Evolutionary conservation across 2,329 filamentous ascomycete species (phyloP), one percentile per base, ranked within the genome.

Genomic region (Xylariales sp.): DNA sequence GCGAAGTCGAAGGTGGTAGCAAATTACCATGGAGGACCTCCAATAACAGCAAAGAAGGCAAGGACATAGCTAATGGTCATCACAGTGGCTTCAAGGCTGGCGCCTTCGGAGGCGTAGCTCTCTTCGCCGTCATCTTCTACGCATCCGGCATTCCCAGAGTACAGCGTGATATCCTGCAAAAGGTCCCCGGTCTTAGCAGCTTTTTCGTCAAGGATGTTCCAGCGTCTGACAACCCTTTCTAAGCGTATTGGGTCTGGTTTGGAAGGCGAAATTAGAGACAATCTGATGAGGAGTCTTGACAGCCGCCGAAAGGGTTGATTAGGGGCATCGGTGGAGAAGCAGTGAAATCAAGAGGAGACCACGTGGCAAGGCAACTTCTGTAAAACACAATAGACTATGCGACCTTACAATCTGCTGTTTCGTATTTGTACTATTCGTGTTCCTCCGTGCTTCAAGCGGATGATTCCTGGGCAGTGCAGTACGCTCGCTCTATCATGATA

Each of bases 131-230:
- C 48, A 70, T 82, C 53, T 78, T 76, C 70, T 79, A 68, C 59
- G 68, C 74, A 50, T 81, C 78, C 29, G 79, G 80, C 51, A 73
- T 84, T 36, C 80, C 80, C 50, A 71, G 69, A 59, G 66, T 84
- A 50, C 67, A 78, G 61, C 59, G 57, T 35, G 80, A 84, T 54
- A 68, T 84, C 49, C 71, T 84, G 16, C 48, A 80, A 75, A 76
- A 78, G 61, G 48, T 82, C 15, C 79, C 79, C 50, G 46, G 76
- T 51, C 49, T 82, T 45, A 70, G 70, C 49, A 47, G 54, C 36
- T 64, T 69, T 62, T 82, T 71, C 60, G 53, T 68, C 53, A 71
- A 74, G 59, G 66, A 78, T 57, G 53, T 76, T 51, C 71, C 76
- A 52, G 66, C 78, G 45, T 75, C 78, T 46, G 79, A 83, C 65